Evolutionary conservation across 1,139 yeast species (phyloP).

Genomic region (Zygosaccharomyces pseudobailii): DNA sequence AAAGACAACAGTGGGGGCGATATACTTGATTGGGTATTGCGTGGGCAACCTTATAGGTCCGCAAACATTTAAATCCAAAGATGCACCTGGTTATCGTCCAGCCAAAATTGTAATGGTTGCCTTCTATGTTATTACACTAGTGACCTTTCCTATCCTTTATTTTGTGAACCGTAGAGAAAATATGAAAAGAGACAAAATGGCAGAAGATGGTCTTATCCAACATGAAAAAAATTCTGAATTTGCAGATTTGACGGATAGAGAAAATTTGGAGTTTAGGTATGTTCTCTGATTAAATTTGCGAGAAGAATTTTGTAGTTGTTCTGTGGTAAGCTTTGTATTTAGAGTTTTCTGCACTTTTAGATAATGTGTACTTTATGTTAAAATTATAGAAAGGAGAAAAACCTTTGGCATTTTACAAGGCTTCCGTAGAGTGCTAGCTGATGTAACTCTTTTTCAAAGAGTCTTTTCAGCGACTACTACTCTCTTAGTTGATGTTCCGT

Average conservation of each 20-base stretch:
- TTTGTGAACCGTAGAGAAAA: slow-evolving; percentile 37
- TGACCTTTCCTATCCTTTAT: slow-evolving; percentile 16
- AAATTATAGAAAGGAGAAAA: too few species aligned
- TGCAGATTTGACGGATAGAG: slow-evolving; percentile 48
- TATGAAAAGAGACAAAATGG: slow-evolving; percentile 25
- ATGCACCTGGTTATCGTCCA: slow-evolving; percentile 43
- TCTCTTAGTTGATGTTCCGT: too few species aligned
- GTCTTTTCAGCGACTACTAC: too few species aligned
- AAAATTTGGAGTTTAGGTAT: slow-evolving; percentile 46
- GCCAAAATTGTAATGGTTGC: slow-evolving; percentile 45
- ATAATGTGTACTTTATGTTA: too few species aligned
- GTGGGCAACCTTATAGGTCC: slow-evolving; percentile 57
- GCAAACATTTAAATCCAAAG: slow-evolving; percentile 43
- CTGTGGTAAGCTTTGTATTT: too few species aligned
- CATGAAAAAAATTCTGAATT: slow-evolving; percentile 40
- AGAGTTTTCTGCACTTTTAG: too few species aligned
- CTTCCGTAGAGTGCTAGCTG: too few species aligned
- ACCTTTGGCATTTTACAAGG: too few species aligned
- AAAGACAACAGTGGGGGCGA: slow-evolving; percentile 41
- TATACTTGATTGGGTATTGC: slow-evolving; percentile 51
- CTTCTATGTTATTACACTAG: slow-evolving; percentile 27
- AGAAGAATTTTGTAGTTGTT: too few species aligned
- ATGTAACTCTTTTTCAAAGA: too few species aligned
- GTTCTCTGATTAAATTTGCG: slow-evolving; percentile 8
- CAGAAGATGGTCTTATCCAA: slow-evolving; percentile 7